Base-by-base conservation (phyloP, 2,329 filamentous ascomycete genomes). In the Penicillium griseofulvum region DNA sequence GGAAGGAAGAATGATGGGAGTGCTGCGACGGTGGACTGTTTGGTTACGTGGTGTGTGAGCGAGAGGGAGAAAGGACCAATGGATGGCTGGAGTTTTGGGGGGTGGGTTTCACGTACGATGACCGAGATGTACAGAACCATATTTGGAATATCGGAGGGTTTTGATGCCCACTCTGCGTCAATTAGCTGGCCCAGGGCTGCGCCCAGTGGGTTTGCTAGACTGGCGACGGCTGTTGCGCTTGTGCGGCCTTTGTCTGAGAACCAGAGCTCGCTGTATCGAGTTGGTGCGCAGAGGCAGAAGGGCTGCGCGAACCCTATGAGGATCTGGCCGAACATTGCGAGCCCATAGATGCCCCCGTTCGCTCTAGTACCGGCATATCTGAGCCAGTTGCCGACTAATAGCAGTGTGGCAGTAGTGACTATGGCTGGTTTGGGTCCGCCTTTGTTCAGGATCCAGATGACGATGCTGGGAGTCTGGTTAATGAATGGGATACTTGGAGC, bases 211-310 rank as follows among this genome's bases (percentile, higher is more conserved):
- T 97, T 97, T 4, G 93, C 90, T 55, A 97, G 76, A 57, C 87
- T 92, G 22, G 88, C 87, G 34, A 96, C 68, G 1, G 93, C 94
- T 0, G 93, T 97, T 17, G 93, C 93, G 51, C 88, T 87, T 12
- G 96, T 89, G 52, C 94, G 85, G 8, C 92, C 93, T 11, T 80
- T 78, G 65, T 89, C 87, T 1, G 90, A 92, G 75, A 97, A 97
- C 94, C 94, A 97, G 56, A 96, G 78, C 70, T 97, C 92, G 52
- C 90, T 94, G 74, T 96, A 99, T 58, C 90, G 81, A 0, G 94
- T 93, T 0, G 94, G 93, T 0, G 93, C 91, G 7, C 88, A 86
- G 10, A 97, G 83, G 12, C 96, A 90, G 71, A 97, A 97, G 0
- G 94, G 92, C 70, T 99, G 94, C 0, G 91, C 87, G 37, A 97